Base-by-base conservation (phyloP, 768 basidiomycete genomes). In the Thelephora ganbajun region DNA sequence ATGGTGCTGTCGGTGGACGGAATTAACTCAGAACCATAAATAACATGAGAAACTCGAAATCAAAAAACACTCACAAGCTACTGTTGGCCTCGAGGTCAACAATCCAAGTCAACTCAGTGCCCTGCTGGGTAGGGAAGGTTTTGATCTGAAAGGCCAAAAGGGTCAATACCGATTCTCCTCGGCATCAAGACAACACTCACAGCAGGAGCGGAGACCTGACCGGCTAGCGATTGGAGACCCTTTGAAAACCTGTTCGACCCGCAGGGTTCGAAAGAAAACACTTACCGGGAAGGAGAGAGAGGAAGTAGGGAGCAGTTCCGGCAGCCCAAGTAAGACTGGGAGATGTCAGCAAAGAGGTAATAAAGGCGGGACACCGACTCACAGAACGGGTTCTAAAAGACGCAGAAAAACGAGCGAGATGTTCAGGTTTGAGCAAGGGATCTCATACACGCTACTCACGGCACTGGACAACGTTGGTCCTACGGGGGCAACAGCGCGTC, bases 261-360 rank as follows among this genome's bases (percentile, higher is more conserved):
- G 35, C 7, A 19, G 13, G n/a, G 33, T 36, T 5, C 16, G 5
- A 12, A 5, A 3, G 7, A 6, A 20, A 20, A 2, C 2, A 53
- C 72, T 30, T 52, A 83, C 82, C 78, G 43, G 83, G 83, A 35
- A 82, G 53, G 45, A 82, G 53, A 9, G 73, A 65, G 44, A 84
- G 48, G 59, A 66, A 87, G 63, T 72, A 86, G 0, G 83, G 83
- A 0, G 65, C 19, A 0, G 48, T 43, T 30, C 81, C 80, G 3
- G 65, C 73, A 22, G 49, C 34, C 78, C 79, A 86, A 2, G 56
- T 57, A 33, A 87, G 35, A 9, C 26, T 30, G 26, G 9, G 26
- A 30, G 9, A 30, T 30, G 4, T 30, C 9, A 9, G 4, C 26
- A 30, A 9, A 30, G 26, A 30, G 9, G 9, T 30, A 9, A 30